Evolutionary conservation across 306 rosid species (phyloP), one percentile per base, ranked within the genome.

Genomic region (Chamaecrista fasciculata): DNA sequence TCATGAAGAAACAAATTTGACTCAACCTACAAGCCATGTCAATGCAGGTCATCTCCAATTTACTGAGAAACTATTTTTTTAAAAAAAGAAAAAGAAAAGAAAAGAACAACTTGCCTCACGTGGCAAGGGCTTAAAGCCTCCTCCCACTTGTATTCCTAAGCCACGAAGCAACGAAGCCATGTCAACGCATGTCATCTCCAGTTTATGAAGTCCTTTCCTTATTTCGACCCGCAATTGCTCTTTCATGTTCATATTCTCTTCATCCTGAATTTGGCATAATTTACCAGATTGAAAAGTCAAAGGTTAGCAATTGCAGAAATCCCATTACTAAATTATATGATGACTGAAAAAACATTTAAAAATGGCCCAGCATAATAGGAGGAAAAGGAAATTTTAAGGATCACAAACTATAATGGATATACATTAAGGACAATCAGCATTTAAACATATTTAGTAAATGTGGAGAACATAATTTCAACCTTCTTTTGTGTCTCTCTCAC

Each of bases 401-500:
- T 74, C 7, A 55, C 20, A 50, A 53, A 56, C 33, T 50, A n/a
- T 6, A 78, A 11, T 19, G 16, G 14, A 47, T 52, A 58, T 10
- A 50, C 12, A 21, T 61, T 3, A 73, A 60, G n/a, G 19, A 59
- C 28, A 69, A 71, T 51, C 49, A 59, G 60, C 63, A 53, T 7
- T 8, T 2, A 33, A 43, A 46, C 18, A 48, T 19, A 6, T 4
- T 20, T 51, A 72, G 50, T 37, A 25, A 24, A 75, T 23, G 50
- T 49, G 23, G 49, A 69, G 44, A 55, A 11, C 58, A 53, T 31
- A 71, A 73, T 19, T 23, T 68, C 76, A 70, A 95, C 99, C 97
- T 95, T 95, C 89, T 91, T 91, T 64, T 85, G 92, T 14, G 92
- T 81, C 85, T 95, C 85, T 73, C 99, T 91, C 47, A 91, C 88